Evolutionary conservation across 2,329 filamentous ascomycete species (phyloP).

Genomic region (Blumeria hordei): DNA sequence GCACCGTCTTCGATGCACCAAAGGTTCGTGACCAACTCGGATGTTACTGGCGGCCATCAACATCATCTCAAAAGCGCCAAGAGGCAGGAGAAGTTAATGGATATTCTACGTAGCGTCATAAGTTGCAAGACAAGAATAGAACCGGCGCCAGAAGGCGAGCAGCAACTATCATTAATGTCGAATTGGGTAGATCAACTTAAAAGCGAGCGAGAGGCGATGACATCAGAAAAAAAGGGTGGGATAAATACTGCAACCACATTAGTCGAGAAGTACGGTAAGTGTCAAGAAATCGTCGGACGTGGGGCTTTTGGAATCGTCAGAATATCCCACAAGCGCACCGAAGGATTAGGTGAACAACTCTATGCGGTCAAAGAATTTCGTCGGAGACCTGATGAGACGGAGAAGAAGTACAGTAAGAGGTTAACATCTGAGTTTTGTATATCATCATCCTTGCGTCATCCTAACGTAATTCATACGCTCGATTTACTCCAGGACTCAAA

Average conservation of each 20-base stretch:
- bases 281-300: constrained; percentile 85
- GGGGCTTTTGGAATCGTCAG: constrained; percentile 94
- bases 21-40: constrained; percentile 26
- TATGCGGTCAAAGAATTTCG: constrained; percentile 98
- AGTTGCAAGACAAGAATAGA: constrained; percentile 52
- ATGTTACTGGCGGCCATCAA: constrained; percentile 46
- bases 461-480: constrained; percentile 93
- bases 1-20: constrained; percentile 9
- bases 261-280: constrained; percentile 94
- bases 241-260: constrained; percentile 54
- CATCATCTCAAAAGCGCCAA: constrained; percentile 77
- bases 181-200: constrained; percentile 90
- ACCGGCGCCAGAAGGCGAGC: constrained; percentile 32
- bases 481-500: constrained; percentile 90
- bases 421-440: constrained; percentile 97
- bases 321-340: constrained; percentile 86
- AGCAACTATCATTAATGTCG: constrained; percentile 78
- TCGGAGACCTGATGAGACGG: constrained; percentile 74
- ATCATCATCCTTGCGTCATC: constrained; percentile 84
- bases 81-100: constrained; percentile 80
- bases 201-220: constrained; percentile 57
- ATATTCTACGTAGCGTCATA: constrained; percentile 71
- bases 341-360: constrained; percentile 62
- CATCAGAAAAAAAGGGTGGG: constrained; percentile 52
- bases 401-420: constrained; percentile 94